These are phyloP conservation scores for Acanthamoeba triangularis DNA, from an alignment of 208 protist genomes.

Conservation along the genomic window DNA sequence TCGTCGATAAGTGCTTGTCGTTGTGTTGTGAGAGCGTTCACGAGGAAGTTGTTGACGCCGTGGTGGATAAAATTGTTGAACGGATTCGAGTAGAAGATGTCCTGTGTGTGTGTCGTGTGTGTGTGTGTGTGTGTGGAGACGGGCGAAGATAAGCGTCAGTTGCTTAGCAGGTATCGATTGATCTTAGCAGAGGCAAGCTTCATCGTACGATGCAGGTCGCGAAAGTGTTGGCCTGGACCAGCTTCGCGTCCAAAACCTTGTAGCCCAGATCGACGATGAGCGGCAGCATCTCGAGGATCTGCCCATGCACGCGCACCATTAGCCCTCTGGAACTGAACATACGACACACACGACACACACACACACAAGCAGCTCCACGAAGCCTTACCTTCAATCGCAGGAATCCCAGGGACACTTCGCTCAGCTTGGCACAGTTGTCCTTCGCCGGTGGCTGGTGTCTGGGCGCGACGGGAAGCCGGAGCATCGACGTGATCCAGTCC, in stretches of 20 bases:
- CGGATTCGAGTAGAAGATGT: conserved; percentile 9
- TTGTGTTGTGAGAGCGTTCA: background rate
- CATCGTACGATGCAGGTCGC: conserved; percentile 3
- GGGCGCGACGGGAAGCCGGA: background rate
- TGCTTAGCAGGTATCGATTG: background rate
- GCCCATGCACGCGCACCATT: background rate
- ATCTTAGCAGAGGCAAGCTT: background rate
- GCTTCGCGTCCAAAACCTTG: background rate
- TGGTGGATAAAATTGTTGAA: conserved; percentile 31
- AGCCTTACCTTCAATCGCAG: background rate
- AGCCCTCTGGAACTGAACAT: too few relatives aligned
- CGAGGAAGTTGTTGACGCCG: background rate
- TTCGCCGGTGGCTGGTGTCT: background rate
- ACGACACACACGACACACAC: too few relatives aligned
- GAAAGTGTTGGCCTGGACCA: background rate
- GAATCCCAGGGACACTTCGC: conserved; percentile 1
- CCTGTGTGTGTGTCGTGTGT: background rate
- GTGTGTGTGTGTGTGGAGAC: background rate
- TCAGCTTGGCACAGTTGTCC: background rate
- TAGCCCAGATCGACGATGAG: background rate
- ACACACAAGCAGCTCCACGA: too few relatives aligned
- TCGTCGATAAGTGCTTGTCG: background rate
- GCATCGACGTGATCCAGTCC: conserved; percentile 26
- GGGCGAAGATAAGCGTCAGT: background rate
- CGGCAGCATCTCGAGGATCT: background rate